Conservation (phyloP, 2,329 filamentous ascomycete species). For the Phyllosticta paracitricarpa region DNA sequence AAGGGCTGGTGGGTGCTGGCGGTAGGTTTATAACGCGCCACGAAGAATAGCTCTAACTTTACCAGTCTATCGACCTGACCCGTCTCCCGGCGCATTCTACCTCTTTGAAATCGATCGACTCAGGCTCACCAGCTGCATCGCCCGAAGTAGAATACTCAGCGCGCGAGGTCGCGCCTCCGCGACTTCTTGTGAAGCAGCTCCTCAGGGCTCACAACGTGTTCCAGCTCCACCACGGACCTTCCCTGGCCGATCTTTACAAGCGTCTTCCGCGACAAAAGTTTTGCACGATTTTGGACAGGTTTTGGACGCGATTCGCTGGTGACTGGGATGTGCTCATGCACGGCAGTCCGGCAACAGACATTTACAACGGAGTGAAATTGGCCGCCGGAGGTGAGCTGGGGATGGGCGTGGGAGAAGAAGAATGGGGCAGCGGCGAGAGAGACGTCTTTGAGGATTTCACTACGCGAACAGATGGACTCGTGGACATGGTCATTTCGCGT, state of each 20-base stretch:
- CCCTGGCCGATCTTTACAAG: slow-evolving; percentile 59
- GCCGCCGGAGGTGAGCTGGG: slow-evolving; percentile 86
- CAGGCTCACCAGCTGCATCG: slow-evolving; percentile 14
- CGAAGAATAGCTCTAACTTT: slow-evolving; percentile 1
- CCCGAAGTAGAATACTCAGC: slow-evolving; percentile 68
- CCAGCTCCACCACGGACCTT: slow-evolving; percentile 74
- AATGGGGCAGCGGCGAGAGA: slow-evolving; percentile 84
- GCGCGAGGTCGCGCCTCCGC: slow-evolving; percentile 76
- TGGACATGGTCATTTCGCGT: slow-evolving; percentile 78
- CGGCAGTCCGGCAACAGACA: slow-evolving; percentile 71
- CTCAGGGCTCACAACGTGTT: slow-evolving; percentile 75
- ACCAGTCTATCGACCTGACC: slow-evolving; percentile 70
- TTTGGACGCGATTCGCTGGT: slow-evolving; percentile 62
- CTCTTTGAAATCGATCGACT: slow-evolving; percentile 16
- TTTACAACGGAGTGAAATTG: slow-evolving; percentile 78
- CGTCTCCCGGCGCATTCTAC: slow-evolving; percentile 47
- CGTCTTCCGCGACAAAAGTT: slow-evolving; percentile 59
- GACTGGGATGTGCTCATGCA: slow-evolving; percentile 83
- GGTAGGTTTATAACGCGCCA: slow-evolving; percentile 43
- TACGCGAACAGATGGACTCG: slow-evolving; percentile 66
- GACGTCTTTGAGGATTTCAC: slow-evolving; percentile 89
- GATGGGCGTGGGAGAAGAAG: slow-evolving; percentile 89
- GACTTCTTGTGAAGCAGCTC: slow-evolving; percentile 69
- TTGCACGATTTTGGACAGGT: slow-evolving; percentile 60
- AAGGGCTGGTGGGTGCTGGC: slow-evolving; percentile 91